Evolutionary conservation across 2,329 filamentous ascomycete genomes (phyloP), one percentile per base, ranked within the genome.

Genomic region (Cladosporium sp.): DNA sequence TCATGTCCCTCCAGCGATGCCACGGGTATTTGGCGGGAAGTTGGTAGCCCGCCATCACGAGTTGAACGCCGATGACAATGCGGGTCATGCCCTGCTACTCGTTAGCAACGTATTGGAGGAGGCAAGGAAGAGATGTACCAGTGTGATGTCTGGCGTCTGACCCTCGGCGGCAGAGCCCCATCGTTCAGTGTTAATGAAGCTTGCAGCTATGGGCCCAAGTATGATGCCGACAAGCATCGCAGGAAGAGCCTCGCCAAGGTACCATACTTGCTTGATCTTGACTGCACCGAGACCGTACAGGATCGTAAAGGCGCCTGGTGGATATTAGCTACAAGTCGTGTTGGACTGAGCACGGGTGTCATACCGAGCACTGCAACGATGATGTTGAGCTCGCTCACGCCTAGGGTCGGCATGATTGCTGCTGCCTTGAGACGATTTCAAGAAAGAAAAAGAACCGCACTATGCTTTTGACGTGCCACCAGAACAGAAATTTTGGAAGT

Each of bases 241-340:
- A 50, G 95, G 92, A 43, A 95, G 88, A 50, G 90, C 87, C 78
- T 95, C 90, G 1, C 88, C 93, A 0, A 96, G 77, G 65, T 95
- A 95, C 64, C 87, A 90, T 50, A 82, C 84, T 71, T 95, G 89
- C 65, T 95, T 95, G 66, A 87, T 79, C 19, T 95, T 77, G 64
- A 88, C 93, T 2, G 89, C 95, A 0, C 95, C 87, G 29, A 95
- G 72, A 4, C 88, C 89, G 62, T 93, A 95, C 7, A 92, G 60
- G 0, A 87, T 88, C 53, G 95, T 83, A 70, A 92, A 96, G 1
- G 87, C 89, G 12, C 89, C 43, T 47, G 22, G 19, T n/a, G 27
- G 43, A 8, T 1, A 29, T 47, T 38, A 47, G 43, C 43, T 18
- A 32, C 9, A 29, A 13, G 20, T 6, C 15, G 13, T 15, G 9